Conservation (phyloP, 306 rosid species). For the Malus domestica region ASM211411v1 NC_041805.1:13689001-13689500, state of each 20-base stretch:
- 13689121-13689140: background rate
- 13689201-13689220: too few species aligned
- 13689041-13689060: background rate
- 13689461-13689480: background rate
- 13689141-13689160: too few species aligned
- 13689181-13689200: too few species aligned
- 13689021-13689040: background rate
- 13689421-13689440: background rate
- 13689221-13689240: too few species aligned
- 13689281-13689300: background rate
- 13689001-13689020: background rate
- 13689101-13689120: background rate
- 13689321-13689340: too few species aligned
- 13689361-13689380: too few species aligned
- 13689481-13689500: background rate
- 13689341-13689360: background rate
- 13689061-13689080: too few species aligned
- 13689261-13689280: too few species aligned
- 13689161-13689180: too few species aligned
- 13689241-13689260: too few species aligned
- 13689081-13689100: too few species aligned
- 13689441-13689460: background rate
- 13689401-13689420: background rate
- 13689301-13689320: background rate
- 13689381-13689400: background rate